phyloP scores from a whole-genome alignment of 1,284 basidiomycete species.

The Calocybe gambosa region DNA sequence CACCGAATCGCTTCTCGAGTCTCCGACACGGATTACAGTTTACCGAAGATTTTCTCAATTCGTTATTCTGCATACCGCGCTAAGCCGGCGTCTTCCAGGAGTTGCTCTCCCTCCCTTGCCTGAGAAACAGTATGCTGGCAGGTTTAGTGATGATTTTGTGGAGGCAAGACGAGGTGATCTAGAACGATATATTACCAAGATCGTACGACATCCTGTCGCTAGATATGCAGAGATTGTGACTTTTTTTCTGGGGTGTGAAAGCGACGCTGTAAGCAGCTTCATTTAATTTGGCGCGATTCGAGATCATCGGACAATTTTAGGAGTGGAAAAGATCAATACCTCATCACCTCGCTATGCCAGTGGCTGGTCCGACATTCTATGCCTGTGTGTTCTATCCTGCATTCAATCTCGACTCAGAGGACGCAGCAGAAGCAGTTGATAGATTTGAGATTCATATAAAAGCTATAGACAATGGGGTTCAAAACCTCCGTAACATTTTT shows the following conservation, averaged over 20 bases:
- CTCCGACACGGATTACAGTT: conserved; percentile 60
- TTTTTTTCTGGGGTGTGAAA: conserved; percentile 74
- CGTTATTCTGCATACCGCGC: conserved; percentile 65
- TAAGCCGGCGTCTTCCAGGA: conserved; percentile 63
- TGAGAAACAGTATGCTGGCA: conserved; percentile 75
- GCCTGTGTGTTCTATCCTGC: conserved; percentile 77
- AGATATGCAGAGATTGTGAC: conserved; percentile 77
- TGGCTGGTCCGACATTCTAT: conserved; percentile 69
- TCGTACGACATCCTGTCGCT: conserved; percentile 74
- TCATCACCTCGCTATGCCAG: conserved; percentile 49
- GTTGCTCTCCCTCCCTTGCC: conserved; percentile 77
- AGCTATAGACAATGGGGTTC: conserved; percentile 62
- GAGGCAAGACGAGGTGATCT: conserved; percentile 77
- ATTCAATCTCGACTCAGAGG: conserved; percentile 75
- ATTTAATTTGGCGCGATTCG: neutral
- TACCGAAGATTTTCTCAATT: conserved; percentile 82
- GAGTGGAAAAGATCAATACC: conserved; percentile 69
- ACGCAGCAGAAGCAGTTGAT: conserved; percentile 50
- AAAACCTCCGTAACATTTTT: conserved; percentile 59
- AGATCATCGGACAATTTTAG: conserved; percentile 27
- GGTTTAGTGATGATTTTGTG: conserved; percentile 77
- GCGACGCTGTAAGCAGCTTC: conserved; percentile 49
- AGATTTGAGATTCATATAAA: conserved; percentile 61
- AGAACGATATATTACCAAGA: conserved; percentile 66
- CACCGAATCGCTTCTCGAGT: conserved; percentile 17